phyloP scores from a whole-genome alignment of 202 grass and related monocot species.

The Digitaria exilis region DNA sequence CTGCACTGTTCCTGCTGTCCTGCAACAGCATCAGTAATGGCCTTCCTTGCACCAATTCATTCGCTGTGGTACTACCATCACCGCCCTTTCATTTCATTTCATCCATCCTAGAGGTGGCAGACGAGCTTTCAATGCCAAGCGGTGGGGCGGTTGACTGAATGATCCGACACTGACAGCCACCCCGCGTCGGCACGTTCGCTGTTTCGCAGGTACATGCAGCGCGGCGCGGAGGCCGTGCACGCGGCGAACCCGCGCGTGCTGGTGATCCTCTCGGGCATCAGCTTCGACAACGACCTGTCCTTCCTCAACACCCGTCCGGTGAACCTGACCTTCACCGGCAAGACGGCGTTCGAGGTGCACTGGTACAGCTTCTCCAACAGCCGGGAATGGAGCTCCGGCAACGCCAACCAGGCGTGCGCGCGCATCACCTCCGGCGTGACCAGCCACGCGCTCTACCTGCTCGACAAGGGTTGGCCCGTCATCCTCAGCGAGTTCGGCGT shows the following conservation, averaged over 20 bases:
- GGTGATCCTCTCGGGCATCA: slow-evolving; percentile 74
- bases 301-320: slow-evolving; percentile 57
- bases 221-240: slow-evolving; percentile 89
- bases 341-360: slow-evolving; percentile 89
- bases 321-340: slow-evolving; percentile 63
- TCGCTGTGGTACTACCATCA: not conserved
- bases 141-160: not conserved
- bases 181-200: not conserved
- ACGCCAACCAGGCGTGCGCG: slow-evolving; percentile 82
- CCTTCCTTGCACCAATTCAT: slow-evolving; percentile 3
- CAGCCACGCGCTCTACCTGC: slow-evolving; percentile 69
- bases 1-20: slow-evolving; percentile 10
- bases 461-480: slow-evolving; percentile 69
- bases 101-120: not conserved
- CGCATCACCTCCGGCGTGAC: slow-evolving; percentile 39
- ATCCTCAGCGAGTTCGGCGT: slow-evolving; percentile 94
- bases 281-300: slow-evolving; percentile 88
- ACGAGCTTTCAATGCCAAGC: slow-evolving; percentile 25
- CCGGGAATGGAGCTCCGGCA: slow-evolving; percentile 52
- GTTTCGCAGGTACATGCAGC: slow-evolving; percentile 97
- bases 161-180: no score
- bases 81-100: not conserved
- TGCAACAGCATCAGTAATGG: slow-evolving; percentile 43
- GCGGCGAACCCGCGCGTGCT: slow-evolving; percentile 65
- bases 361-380: slow-evolving; percentile 92